A percentile compares a stretch with the other conserved stretches of the same genome.
Evolutionary conservation across 768 basidiomycete species (phyloP).

Genomic region (Xerocomus potaroensis): DNA sequence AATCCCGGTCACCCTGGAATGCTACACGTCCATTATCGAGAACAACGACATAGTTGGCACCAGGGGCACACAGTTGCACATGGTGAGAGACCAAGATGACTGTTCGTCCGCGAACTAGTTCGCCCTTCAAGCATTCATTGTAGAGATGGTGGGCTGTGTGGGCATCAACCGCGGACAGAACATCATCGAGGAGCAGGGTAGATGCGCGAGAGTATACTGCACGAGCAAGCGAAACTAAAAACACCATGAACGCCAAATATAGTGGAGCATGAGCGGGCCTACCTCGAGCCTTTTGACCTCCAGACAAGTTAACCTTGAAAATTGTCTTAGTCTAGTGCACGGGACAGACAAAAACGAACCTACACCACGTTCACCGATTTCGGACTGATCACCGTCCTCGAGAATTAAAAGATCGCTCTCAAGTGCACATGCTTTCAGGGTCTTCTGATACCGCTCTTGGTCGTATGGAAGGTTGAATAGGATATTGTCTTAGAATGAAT

Average conservation of each 20-base stretch:
- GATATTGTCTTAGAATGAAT: slow-evolving; percentile 52
- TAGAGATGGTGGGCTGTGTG: slow-evolving; percentile 83
- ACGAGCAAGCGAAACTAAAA: slow-evolving; percentile 65
- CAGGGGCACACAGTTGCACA: slow-evolving; percentile 80
- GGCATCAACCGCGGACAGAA: slow-evolving; percentile 71
- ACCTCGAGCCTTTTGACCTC: slow-evolving; percentile 70
- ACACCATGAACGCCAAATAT: background rate
- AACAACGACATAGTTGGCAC: slow-evolving; percentile 77
- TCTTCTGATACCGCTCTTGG: slow-evolving; percentile 68
- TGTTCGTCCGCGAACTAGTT: slow-evolving; percentile 74
- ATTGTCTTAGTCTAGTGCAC: background rate
- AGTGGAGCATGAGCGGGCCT: background rate
- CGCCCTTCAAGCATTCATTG: slow-evolving; percentile 73
- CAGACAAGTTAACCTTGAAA: slow-evolving; percentile 32
- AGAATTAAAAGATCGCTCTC: slow-evolving; percentile 73
- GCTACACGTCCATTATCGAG: slow-evolving; percentile 67
- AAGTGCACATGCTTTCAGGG: slow-evolving; percentile 74
- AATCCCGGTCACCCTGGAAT: slow-evolving; percentile 63
- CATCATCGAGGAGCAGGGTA: slow-evolving; percentile 80
- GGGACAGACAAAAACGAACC: background rate
- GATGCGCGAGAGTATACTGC: slow-evolving; percentile 89
- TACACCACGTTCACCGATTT: slow-evolving; percentile 85
- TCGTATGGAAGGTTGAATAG: slow-evolving; percentile 75
- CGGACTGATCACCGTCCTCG: slow-evolving; percentile 84
- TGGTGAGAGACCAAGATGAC: slow-evolving; percentile 92